Percentiles rank a stretch among this genome's conserved stretches.
Evolutionary conservation across 805 yeast species (phyloP).

Genomic region (Candida peoriensis): DNA sequence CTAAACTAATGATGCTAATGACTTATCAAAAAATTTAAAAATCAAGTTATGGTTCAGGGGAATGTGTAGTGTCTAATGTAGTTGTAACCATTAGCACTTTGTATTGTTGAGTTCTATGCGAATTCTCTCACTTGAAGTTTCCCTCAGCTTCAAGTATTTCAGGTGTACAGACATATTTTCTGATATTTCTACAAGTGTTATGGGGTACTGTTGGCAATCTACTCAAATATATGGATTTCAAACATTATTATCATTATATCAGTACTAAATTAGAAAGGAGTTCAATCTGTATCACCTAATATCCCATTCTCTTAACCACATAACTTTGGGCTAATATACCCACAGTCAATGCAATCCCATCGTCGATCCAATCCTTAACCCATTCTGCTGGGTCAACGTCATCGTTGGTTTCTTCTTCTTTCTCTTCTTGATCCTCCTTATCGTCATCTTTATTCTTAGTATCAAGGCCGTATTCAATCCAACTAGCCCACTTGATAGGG

Average conservation of each 20-base stretch:
- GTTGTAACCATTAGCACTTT: too few relatives aligned
- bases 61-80: too few relatives aligned
- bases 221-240: neutral
- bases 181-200: too few relatives aligned
- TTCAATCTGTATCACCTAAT: too few relatives aligned
- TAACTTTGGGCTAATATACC: slow-evolving; percentile 90
- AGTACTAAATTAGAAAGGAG: neutral
- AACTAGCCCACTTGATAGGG: slow-evolving; percentile 87
- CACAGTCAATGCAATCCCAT: slow-evolving; percentile 71
- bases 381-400: slow-evolving; percentile 75
- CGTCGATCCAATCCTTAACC: slow-evolving; percentile 75
- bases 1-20: neutral
- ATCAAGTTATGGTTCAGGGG: too few relatives aligned
- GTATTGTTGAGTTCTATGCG: too few relatives aligned
- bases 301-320: slow-evolving; percentile 78
- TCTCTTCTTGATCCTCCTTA: slow-evolving; percentile 22
- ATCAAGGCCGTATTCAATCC: slow-evolving; percentile 50
- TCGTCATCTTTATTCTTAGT: slow-evolving; percentile 18
- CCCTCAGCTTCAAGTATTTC: too few relatives aligned
- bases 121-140: too few relatives aligned
- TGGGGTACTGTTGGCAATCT: too few relatives aligned
- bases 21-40: too few relatives aligned
- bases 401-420: slow-evolving; percentile 33
- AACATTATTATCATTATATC: neutral
- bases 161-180: too few relatives aligned